Base-by-base conservation (phyloP, 2,329 filamentous ascomycete genomes). In the Fusarium burgessii region DNA sequence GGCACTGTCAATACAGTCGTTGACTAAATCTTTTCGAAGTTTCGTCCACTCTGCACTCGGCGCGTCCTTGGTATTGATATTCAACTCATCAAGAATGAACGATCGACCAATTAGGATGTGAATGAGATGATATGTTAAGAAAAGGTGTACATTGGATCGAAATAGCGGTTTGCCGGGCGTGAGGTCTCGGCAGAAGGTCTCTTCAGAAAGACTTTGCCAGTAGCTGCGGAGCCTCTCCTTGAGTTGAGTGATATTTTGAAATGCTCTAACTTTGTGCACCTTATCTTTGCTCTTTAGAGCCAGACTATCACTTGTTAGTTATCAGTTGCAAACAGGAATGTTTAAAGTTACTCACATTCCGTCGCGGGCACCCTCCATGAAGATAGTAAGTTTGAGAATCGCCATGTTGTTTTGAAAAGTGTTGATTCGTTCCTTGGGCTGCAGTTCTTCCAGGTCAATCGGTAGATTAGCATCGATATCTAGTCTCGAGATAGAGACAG, bases 291-390 rank as follows among this genome's bases (percentile, higher is more conserved):
- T 74, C 18, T 62, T 70, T 7, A 74, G 45, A 3, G 42, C 50
- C n/a, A 66, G 14, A 15, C 71, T 74, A 3, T 6, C 2, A 15
- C 3, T 29, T 11, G 27, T 74, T 33, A 66, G 45, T 25, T 9
- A 7, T 5, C 13, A 18, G 7, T 23, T 59, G 27, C 29, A 51
- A 14, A 7, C 2, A 33, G 11, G 7, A 15, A 25, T 18, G 33
- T 13, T 18, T 9, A 20, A 11, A 10, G 7, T 7, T 17, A n/a
- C 70, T 54, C 8, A 66, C 73, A 73, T 68, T 40, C 49, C 62
- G 11, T 75, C 73, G 33, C 64, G 59, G 5, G 67, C 67, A 25
- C 74, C 62, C 7, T 76, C 73, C 71, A 75, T 72, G 18, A 70
- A 70, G 5, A 66, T 75, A 1, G 60, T 76, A 10, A 74, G 49